These are phyloP conservation scores for Medicago arabica DNA, from an alignment of 306 rosid genomes.

Conservation along the genomic window DNA sequence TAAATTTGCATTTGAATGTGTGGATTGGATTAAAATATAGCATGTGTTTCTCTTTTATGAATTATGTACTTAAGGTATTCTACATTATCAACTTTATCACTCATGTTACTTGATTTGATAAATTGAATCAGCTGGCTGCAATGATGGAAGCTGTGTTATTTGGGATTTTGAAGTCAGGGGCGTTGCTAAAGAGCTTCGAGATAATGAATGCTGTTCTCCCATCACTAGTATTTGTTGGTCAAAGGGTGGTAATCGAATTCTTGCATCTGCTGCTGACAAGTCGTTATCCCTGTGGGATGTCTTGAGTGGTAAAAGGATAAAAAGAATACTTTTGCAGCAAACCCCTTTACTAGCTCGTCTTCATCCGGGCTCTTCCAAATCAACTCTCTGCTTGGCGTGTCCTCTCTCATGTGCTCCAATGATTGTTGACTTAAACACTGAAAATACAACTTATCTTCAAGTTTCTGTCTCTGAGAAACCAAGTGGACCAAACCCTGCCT, in stretches of 20 bases:
- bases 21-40: constrained; percentile 15
- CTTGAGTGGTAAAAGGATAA: constrained; percentile 69
- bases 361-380: constrained; percentile 86
- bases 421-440: constrained; percentile 82
- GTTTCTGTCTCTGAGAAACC: constrained; percentile 67
- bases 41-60: constrained; percentile 25
- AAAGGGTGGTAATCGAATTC: constrained; percentile 42
- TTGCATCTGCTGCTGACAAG: constrained; percentile 91
- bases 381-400: constrained; percentile 89
- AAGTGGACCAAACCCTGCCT: constrained; percentile 55
- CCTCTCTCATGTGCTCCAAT: constrained; percentile 96
- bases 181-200: constrained; percentile 83
- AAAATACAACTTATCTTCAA: constrained; percentile 70
- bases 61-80: constrained; percentile 15
- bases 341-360: constrained; percentile 89
- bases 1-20: constrained; percentile 30
- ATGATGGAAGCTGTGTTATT: constrained; percentile 88
- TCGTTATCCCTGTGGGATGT: constrained; percentile 88
- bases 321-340: constrained; percentile 68
- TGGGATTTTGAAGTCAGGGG: constrained; percentile 99
- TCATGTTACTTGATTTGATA: constrained; percentile 41
- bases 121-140: constrained; percentile 83
- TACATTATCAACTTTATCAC: constrained; percentile 27
- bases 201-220: constrained; percentile 74
- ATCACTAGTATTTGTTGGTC: constrained; percentile 48